These are phyloP conservation scores for Aspergillus texensis DNA, from an alignment of 2,329 filamentous ascomycete species.

Conservation along the genomic window DNA sequence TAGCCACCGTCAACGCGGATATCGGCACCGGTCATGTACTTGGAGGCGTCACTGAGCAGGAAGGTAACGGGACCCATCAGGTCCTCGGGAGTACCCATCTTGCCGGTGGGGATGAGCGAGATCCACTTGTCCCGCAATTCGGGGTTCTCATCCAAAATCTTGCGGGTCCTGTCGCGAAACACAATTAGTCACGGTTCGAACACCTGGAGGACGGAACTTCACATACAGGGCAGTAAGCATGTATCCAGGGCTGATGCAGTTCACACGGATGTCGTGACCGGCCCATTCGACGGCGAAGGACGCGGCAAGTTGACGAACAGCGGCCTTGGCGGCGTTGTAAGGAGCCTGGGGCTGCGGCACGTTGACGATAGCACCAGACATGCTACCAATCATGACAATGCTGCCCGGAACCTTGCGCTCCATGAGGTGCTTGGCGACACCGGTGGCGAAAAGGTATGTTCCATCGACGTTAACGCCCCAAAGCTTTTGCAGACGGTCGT, in stretches of 20 bases:
- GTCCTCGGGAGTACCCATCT: slow-evolving; percentile 90
- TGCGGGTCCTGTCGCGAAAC: slow-evolving; percentile 68
- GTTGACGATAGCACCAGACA: slow-evolving; percentile 92
- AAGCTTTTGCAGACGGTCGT: slow-evolving; percentile 88
- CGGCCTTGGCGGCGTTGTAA: slow-evolving; percentile 92
- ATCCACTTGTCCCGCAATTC: slow-evolving; percentile 90
- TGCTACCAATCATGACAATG: slow-evolving; percentile 94
- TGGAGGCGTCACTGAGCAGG: slow-evolving; percentile 76
- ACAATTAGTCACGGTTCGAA: slow-evolving; percentile 8
- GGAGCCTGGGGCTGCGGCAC: slow-evolving; percentile 91
- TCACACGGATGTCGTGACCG: slow-evolving; percentile 81
- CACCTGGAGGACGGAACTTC: background rate
- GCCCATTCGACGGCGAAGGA: slow-evolving; percentile 96
- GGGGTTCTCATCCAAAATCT: slow-evolving; percentile 91
- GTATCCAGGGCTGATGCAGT: slow-evolving; percentile 93
- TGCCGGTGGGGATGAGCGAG: slow-evolving; percentile 85
- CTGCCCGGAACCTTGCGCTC: slow-evolving; percentile 75
- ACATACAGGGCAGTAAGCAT: slow-evolving; percentile 92
- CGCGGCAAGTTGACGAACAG: slow-evolving; percentile 82
- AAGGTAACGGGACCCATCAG: slow-evolving; percentile 92
- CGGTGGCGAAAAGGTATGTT: slow-evolving; percentile 84
- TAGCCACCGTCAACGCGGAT: slow-evolving; percentile 86
- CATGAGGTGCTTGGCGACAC: slow-evolving; percentile 86
- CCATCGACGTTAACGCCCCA: slow-evolving; percentile 94
- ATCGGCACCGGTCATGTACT: slow-evolving; percentile 75